Evolutionary conservation across 2,329 filamentous ascomycete species (phyloP).

Genomic region (Fusarium napiforme): DNA sequence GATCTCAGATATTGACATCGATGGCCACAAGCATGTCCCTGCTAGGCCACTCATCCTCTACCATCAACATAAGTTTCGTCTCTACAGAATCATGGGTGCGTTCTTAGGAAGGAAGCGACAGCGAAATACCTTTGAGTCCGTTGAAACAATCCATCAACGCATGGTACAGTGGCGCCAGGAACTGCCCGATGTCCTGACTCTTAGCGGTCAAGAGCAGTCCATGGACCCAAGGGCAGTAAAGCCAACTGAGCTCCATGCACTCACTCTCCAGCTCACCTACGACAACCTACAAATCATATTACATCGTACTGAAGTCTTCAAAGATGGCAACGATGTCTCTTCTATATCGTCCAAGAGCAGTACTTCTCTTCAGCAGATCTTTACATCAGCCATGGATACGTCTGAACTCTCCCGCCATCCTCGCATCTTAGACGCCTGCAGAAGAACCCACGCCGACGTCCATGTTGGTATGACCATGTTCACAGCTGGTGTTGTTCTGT

Average conservation of each 20-base stretch:
- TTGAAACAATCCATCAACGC: fast-evolving
- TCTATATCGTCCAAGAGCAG: fast-evolving
- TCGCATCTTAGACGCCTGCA: fast-evolving
- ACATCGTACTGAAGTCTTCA: background rate
- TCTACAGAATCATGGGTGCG: background rate
- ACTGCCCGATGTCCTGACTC: fast-evolving
- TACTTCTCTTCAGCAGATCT: fast-evolving
- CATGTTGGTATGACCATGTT: background rate
- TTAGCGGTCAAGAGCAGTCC: fast-evolving
- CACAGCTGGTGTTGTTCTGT: background rate
- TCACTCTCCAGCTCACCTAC: fast-evolving
- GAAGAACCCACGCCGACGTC: background rate
- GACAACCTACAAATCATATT: fast-evolving
- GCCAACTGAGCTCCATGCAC: fast-evolving
- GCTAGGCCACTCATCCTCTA: background rate
- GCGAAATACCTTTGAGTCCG: fast-evolving
- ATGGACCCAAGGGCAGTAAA: fast-evolving
- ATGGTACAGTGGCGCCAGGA: background rate
- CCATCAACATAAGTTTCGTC: background rate
- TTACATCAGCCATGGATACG: background rate
- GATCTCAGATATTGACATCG: background rate
- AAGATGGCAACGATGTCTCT: fast-evolving
- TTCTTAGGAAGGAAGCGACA: fast-evolving
- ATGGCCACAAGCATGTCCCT: background rate
- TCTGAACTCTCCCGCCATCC: fast-evolving